Percentiles rank a stretch among this genome's conserved stretches.
These are phyloP conservation scores for Xanthoconium stramineum DNA, from an alignment of 768 basidiomycete species.

Conservation along the genomic window DNA sequence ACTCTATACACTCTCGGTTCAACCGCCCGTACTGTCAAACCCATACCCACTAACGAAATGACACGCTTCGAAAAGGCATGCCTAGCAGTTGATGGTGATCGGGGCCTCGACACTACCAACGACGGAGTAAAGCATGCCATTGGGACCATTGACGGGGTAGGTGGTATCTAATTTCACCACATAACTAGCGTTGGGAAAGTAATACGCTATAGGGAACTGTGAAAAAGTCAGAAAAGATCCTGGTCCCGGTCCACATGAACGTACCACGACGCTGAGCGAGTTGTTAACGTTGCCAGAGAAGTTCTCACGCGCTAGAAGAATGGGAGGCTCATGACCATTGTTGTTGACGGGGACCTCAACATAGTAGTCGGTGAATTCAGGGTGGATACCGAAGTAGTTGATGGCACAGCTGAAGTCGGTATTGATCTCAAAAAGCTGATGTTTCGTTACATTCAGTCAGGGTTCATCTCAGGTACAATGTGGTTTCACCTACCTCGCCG, in stretches of 20 bases:
- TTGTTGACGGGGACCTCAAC: slow-evolving; percentile 33
- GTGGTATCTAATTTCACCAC: slow-evolving; percentile 25
- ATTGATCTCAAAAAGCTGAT: slow-evolving; percentile 19
- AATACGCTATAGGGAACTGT: slow-evolving; percentile 26
- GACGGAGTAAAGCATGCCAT: slow-evolving; percentile 20
- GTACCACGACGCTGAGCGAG: slow-evolving; percentile 20
- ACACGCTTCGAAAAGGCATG: background rate
- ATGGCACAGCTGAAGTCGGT: slow-evolving; percentile 28
- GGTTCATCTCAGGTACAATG: background rate
- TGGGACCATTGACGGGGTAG: slow-evolving; percentile 18
- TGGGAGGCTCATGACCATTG: slow-evolving; percentile 29
- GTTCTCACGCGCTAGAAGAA: slow-evolving; percentile 26
- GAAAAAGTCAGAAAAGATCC: slow-evolving; percentile 1
- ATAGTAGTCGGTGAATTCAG: slow-evolving; percentile 31
- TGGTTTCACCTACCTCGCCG: slow-evolving; percentile 20
- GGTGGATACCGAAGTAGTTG: slow-evolving; percentile 13
- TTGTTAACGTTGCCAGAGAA: slow-evolving; percentile 9
- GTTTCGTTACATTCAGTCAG: slow-evolving; percentile 1
- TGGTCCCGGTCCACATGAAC: background rate
- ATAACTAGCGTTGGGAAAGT: slow-evolving; percentile 20
- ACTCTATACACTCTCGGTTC: no score
- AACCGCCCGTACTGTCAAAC: no score
- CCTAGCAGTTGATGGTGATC: slow-evolving; percentile 18
- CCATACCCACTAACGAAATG: background rate
- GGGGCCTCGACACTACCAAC: slow-evolving; percentile 18